Conservation (phyloP, 83 land plant species). For the Picea engelmannii region DNA sequence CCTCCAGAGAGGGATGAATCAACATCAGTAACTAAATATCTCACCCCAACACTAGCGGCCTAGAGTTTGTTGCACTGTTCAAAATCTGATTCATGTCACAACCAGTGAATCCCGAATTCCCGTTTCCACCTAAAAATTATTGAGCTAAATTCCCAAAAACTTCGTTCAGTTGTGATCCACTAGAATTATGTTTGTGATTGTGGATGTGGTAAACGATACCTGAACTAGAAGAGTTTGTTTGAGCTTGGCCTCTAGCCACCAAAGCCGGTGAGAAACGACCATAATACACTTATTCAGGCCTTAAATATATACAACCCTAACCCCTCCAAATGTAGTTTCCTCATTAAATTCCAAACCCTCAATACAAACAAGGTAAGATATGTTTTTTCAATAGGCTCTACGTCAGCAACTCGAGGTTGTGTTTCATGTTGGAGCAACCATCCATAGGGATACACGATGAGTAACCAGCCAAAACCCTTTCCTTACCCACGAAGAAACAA, state of each 20-base stretch:
- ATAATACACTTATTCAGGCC: no score
- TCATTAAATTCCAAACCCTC: no score
- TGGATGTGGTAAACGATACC: conserved; percentile 52
- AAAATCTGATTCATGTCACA: conserved; percentile 41
- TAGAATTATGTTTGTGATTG: conserved; percentile 28
- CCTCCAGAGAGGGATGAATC: conserved; percentile 72
- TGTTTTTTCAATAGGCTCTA: no score
- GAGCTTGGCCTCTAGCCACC: conserved; percentile 36
- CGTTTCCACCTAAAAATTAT: conserved; percentile 32
- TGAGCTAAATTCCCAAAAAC: conserved; percentile 39
- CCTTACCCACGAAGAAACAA: no score
- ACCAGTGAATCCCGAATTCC: conserved; percentile 31
- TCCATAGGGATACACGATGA: no score
- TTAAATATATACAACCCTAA: no score
- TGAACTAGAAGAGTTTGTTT: conserved; percentile 45
- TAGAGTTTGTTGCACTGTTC: conserved; percentile 60
- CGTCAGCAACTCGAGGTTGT: no score
- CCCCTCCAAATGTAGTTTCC: no score
- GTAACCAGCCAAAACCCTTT: no score
- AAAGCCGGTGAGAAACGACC: conserved; percentile 23
- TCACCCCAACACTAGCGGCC: conserved; percentile 65
- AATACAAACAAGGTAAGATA: no score
- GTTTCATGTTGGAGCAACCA: no score
- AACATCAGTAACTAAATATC: conserved; percentile 74
- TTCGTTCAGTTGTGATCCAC: conserved; percentile 45